These are phyloP conservation scores for Oryza glumipatula DNA, from an alignment of 176 grass and related monocot genomes.

Conservation along the genomic window DNA sequence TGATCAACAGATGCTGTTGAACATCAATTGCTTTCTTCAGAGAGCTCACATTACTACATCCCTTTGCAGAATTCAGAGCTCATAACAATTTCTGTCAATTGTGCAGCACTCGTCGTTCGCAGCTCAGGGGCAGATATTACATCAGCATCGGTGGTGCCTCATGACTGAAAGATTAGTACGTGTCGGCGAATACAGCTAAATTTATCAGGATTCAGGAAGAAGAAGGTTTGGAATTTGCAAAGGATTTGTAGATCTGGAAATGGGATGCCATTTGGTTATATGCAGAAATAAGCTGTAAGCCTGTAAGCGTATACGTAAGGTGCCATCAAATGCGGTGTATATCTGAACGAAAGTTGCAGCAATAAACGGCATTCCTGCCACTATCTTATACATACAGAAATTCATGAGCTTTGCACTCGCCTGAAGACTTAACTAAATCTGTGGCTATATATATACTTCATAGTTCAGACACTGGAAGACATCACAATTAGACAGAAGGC, in stretches of 20 bases:
- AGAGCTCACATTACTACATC: neutral
- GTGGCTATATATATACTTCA: neutral
- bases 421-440: neutral
- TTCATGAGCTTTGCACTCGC: neutral
- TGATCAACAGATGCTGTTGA: neutral
- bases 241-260: slow-evolving; percentile 8
- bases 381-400: neutral
- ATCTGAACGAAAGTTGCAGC: slow-evolving; percentile 40
- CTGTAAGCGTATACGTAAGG: slow-evolving; percentile 35
- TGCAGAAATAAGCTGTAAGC: slow-evolving; percentile 6
- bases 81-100: neutral
- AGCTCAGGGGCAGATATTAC: slow-evolving; percentile 44
- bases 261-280: slow-evolving; percentile 14
- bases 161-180: slow-evolving; percentile 59
- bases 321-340: slow-evolving; percentile 26
- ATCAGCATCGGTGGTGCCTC: slow-evolving; percentile 57
- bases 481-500: neutral
- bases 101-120: slow-evolving; percentile 58
- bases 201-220: slow-evolving; percentile 16
- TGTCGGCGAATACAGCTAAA: slow-evolving; percentile 13
- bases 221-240: neutral
- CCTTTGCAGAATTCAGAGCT: neutral
- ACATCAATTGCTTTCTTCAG: slow-evolving; percentile 32
- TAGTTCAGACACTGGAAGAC: neutral
- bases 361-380: slow-evolving; percentile 32